Evolutionary conservation across 2,329 filamentous ascomycete species (phyloP).

Genomic region (Penicillium polonicum): DNA sequence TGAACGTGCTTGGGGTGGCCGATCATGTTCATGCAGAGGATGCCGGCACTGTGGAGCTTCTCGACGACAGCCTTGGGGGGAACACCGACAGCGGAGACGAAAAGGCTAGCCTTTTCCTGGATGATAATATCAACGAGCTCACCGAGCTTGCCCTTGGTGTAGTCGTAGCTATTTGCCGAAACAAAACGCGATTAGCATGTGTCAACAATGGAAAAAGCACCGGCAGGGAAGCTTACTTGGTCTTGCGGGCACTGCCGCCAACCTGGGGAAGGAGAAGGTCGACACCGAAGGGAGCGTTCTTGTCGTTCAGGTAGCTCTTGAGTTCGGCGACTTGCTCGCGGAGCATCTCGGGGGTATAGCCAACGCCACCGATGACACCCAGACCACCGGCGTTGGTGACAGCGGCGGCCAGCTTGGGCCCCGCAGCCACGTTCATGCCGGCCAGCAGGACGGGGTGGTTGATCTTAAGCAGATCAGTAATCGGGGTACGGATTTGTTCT

Average conservation of each 20-base stretch:
- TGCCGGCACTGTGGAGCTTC: conserved; percentile 78
- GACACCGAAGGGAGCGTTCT: conserved; percentile 93
- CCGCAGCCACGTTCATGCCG: conserved; percentile 98
- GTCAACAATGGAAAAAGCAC: not conserved
- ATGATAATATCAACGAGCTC: conserved; percentile 91
- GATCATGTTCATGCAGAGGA: conserved; percentile 99
- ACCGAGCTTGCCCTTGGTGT: conserved; percentile 97
- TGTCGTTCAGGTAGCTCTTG: conserved; percentile 81
- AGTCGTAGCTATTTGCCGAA: conserved; percentile 74
- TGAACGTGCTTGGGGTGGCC: conserved; percentile 98
- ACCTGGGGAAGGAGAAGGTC: conserved; percentile 93
- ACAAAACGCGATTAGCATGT: conserved; percentile 11
- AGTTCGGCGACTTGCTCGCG: conserved; percentile 91
- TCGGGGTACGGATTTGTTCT: conserved; percentile 87
- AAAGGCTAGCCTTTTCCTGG: conserved; percentile 83
- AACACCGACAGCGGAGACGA: conserved; percentile 94
- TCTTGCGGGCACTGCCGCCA: conserved; percentile 90
- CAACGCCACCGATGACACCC: conserved; percentile 86
- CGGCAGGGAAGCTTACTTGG: conserved; percentile 61
- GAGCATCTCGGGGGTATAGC: conserved; percentile 97
- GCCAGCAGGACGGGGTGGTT: conserved; percentile 93
- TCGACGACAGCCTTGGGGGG: conserved; percentile 88
- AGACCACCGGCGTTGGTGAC: conserved; percentile 96
- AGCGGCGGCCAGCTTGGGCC: conserved; percentile 91
- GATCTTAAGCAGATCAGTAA: conserved; percentile 97